Percentiles rank a stretch among this genome's conserved stretches.
These are phyloP conservation scores for Sporodiniella umbellata DNA, from an alignment of 371 early-diverging fungal species.

Conservation along the genomic window DNA sequence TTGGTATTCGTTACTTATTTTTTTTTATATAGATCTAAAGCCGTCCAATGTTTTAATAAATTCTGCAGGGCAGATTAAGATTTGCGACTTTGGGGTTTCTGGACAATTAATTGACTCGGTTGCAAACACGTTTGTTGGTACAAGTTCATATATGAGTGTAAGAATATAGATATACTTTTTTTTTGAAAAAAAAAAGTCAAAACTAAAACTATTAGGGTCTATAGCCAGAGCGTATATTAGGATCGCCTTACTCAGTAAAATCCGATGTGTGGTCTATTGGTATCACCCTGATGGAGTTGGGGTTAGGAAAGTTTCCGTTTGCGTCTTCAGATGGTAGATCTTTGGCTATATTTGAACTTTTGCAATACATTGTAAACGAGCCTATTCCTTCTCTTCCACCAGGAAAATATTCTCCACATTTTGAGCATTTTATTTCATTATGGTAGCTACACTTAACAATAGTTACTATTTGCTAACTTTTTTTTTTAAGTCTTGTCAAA, in stretches of 20 bases:
- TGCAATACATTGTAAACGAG: slow-evolving; percentile 85
- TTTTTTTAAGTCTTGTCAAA: slow-evolving; percentile 56
- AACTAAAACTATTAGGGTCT: neutral
- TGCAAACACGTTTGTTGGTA: slow-evolving; percentile 84
- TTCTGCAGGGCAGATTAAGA: slow-evolving; percentile 73
- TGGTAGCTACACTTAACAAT: slow-evolving; percentile 45
- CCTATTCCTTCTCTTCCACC: slow-evolving; percentile 72
- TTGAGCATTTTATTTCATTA: slow-evolving; percentile 66
- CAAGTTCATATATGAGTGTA: slow-evolving; percentile 82
- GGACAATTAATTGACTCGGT: slow-evolving; percentile 69
- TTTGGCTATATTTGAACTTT: slow-evolving; percentile 79
- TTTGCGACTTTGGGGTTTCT: slow-evolving; percentile 84
- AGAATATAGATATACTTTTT: too few relatives aligned
- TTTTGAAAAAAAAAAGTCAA: neutral
- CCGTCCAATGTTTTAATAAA: slow-evolving; percentile 72
- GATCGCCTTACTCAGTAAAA: slow-evolving; percentile 76
- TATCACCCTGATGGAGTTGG: slow-evolving; percentile 84
- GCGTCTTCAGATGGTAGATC: slow-evolving; percentile 61
- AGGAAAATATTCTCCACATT: slow-evolving; percentile 59
- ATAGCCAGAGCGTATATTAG: slow-evolving; percentile 90
- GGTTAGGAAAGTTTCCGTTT: slow-evolving; percentile 82
- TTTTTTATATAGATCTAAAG: slow-evolving; percentile 52
- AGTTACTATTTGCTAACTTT: neutral
- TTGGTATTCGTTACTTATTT: too few relatives aligned
- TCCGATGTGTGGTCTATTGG: slow-evolving; percentile 92